Base-by-base conservation (phyloP, 495 filamentous ascomycete genomes). In the Hypoxylon perforatum region DNA sequence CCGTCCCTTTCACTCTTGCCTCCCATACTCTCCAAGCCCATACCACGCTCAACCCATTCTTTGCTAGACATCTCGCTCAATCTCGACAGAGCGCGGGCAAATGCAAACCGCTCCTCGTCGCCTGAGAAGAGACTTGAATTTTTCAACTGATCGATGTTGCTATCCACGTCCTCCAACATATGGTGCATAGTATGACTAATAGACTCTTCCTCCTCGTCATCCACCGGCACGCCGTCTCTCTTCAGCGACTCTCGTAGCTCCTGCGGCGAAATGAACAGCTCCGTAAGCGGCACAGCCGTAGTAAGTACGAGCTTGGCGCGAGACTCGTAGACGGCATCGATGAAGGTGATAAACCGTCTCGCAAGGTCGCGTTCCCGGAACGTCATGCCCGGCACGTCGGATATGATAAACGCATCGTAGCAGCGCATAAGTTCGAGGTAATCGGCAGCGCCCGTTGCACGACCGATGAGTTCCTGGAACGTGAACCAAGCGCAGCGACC, bases 51-150 rank as follows among this genome's bases (percentile, higher is more conserved):
- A 14, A 98, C 89, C 96, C 96, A 99, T 73, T 96, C 88, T 76
- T 89, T 86, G 67, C 92, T 94, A 1, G 92, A 93, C 95, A 99
- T 99, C 79, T 98, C 92, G 15, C 79, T 88, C 67, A 99, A 80
- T 55, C 95, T 81, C 30, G 90, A 93, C 65, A 98, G 72, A 5
- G 95, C 95, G 18, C 95, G 82, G 50, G 93, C 93, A 77, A 99
- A 99, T 0, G 95, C 95, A 79, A 99, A 99, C 6, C 92, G 83
- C 79, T 99, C 95, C 82, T 99, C 95, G 51, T 98, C 95, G 14
- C 95, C 96, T 8, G 89, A 92, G 76, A 99, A 99, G 52, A 98
- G 85, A 63, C 84, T 92, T 21, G 87, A 92, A 63, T 90, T 91
- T 78, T 96, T 95, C 65, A 99, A 81, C 75, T 91, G 87, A 33